Evolutionary conservation across 306 rosid species (phyloP), one percentile per base, ranked within the genome.

Genomic region (Malus asiatica): DNA sequence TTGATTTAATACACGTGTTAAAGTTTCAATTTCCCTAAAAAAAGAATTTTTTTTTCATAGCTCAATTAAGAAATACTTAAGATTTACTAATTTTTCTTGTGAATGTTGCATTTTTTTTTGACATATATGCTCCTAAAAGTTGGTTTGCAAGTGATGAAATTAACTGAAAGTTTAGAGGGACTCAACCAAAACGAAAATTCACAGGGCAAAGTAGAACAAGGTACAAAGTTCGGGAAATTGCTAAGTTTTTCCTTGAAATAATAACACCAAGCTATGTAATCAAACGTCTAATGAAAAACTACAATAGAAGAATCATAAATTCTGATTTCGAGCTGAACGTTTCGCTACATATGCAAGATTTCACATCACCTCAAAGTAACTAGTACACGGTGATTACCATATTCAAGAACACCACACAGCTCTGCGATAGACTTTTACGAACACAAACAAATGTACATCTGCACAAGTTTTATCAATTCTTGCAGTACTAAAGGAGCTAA

Each of bases 361-460:
- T 62, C 60, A 62, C 20, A 74, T 74, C 61, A 62, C 20, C 77
- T 30, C 22, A 2, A 44, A 45, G 70, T 45, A 29, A 62, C n/a
- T 62, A 32, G 60, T 42, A 60, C 8, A 35, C 4, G 25, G 55
- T 40, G 22, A 72, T 72, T 33, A 72, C 19, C 38, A 40, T n/a
- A 11, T 16, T 16, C 40, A 64, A 30, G 66, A 51, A 51, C 55
- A 51, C 55, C 55, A 25, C 30, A 53, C 13, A 71, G 65, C 14
- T 66, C 51, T 20, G 5, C 20, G 9, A 20, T 4, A 23, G 33
- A 35, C 51, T 63, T 30, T 53, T 4, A 81, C 61, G 23, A 45
- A 11, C 55, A 73, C 8, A 86, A 61, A 72, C 38, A n/a, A 48
- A 45, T 66, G 3, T 44, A 66, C 70, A 66, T 35, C 53, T 58